Conservation (phyloP, 768 basidiomycete genomes). For the Dacryopinax primogenitus region DNA sequence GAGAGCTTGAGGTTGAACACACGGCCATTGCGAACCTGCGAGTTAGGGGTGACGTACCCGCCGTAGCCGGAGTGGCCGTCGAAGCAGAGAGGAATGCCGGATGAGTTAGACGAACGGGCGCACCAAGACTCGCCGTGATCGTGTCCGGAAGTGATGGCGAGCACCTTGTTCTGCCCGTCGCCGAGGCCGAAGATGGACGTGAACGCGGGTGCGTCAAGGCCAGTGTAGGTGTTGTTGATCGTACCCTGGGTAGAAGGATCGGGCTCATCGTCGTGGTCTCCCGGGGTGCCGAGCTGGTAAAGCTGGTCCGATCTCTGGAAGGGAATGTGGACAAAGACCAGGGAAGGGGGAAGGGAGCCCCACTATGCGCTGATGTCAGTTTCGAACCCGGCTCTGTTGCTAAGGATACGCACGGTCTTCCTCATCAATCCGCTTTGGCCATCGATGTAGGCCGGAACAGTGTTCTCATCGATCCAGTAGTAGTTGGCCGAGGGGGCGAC, state of each 20-base stretch:
- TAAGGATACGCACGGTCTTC: slow-evolving; percentile 30
- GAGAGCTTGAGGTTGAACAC: slow-evolving; percentile 16
- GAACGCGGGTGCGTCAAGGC: slow-evolving; percentile 28
- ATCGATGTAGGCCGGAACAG: slow-evolving; percentile 58
- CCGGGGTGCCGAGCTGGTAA: slow-evolving; percentile 21
- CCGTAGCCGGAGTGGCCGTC: slow-evolving; percentile 59
- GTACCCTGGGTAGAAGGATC: slow-evolving; percentile 36
- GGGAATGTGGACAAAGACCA: slow-evolving; percentile 59
- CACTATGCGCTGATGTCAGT: slow-evolving; percentile 38
- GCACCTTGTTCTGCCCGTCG: slow-evolving; percentile 47
- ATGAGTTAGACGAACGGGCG: slow-evolving; percentile 42
- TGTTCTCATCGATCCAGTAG: slow-evolving; percentile 32
- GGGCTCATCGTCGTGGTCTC: slow-evolving; percentile 29
- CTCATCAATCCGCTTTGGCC: slow-evolving; percentile 51
- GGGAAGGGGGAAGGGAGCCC: slow-evolving; percentile 28
- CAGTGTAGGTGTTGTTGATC: slow-evolving; percentile 26
- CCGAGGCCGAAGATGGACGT: slow-evolving; percentile 53
- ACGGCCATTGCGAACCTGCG: slow-evolving; percentile 13
- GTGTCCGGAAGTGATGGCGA: slow-evolving; percentile 58
- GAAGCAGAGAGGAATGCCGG: slow-evolving; percentile 59
- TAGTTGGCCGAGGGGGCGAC: slow-evolving; percentile 18
- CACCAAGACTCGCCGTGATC: slow-evolving; percentile 78
- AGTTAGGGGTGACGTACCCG: slow-evolving; percentile 13
- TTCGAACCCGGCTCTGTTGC: slow-evolving; percentile 55
- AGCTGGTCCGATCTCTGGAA: background rate